phyloP scores from a whole-genome alignment of 148 eudicot genomes.

The Rhododendron mucronatum region DNA sequence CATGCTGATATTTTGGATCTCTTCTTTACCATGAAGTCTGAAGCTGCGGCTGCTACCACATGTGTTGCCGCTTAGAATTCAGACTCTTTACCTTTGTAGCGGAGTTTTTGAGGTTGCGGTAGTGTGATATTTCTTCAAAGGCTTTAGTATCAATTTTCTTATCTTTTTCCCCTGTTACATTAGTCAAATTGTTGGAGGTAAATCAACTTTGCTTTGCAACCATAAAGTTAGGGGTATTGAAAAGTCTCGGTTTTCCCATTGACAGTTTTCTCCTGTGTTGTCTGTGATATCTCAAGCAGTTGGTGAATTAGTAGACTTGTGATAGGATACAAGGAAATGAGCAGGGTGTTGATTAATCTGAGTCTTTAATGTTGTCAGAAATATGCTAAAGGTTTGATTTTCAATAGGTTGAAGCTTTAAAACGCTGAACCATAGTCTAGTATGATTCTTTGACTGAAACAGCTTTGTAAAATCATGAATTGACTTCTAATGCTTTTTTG shows the following conservation, averaged over 20 bases:
- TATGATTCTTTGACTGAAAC: background rate
- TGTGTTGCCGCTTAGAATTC: conserved; percentile 37
- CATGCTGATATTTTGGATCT: conserved; percentile 73
- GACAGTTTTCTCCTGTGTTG: background rate
- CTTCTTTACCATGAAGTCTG: conserved; percentile 44
- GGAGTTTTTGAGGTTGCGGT: conserved; percentile 7
- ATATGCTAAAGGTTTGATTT: background rate
- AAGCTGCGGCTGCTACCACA: conserved; percentile 15
- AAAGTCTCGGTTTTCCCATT: background rate
- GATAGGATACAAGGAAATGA: background rate
- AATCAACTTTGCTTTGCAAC: background rate
- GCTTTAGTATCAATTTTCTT: background rate
- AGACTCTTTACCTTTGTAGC: conserved; percentile 6
- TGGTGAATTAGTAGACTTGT: background rate
- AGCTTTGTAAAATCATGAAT: background rate
- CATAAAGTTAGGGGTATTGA: background rate
- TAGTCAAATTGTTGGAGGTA: conserved; percentile 5
- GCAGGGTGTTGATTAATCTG: background rate
- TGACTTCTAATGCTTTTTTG: background rate
- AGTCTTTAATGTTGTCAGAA: background rate
- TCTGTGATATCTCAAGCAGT: background rate
- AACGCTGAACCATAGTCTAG: background rate
- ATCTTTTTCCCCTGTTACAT: background rate
- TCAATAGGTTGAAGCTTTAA: background rate
- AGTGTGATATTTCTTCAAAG: conserved; percentile 1